Evolutionary conservation across 805 yeast genomes (phyloP).

Genomic region (Saccharomyces cerevisiae): DNA sequence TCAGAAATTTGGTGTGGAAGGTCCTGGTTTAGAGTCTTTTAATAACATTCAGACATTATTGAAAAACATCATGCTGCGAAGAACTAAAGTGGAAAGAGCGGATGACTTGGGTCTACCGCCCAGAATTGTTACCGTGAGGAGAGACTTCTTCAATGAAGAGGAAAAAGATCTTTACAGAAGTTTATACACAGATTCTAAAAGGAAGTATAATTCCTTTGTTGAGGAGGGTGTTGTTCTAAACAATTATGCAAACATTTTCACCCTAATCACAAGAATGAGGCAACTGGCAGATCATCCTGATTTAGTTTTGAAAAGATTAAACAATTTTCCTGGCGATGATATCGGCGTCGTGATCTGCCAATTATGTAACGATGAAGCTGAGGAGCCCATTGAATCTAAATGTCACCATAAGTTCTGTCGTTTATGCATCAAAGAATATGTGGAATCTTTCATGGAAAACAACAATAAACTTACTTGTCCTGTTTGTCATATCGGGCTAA

Average conservation of each 20-base stretch:
- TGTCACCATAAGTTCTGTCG: constrained; percentile 94
- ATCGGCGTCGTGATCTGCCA: constrained; percentile 66
- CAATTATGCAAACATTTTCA: constrained; percentile 94
- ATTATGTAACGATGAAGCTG: constrained; percentile 95
- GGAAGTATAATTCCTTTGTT: constrained; percentile 86
- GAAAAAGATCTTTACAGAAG: constrained; percentile 89
- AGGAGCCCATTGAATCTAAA: constrained; percentile 89
- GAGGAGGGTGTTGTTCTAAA: constrained; percentile 94
- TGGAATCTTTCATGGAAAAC: constrained; percentile 64
- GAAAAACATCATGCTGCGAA: constrained; percentile 77
- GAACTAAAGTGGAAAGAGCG: constrained; percentile 93
- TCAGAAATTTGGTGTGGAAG: constrained; percentile 74
- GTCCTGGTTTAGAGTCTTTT: constrained; percentile 74
- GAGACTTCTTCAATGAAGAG: constrained; percentile 85
- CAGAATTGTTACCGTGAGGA: constrained; percentile 79
- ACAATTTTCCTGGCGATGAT: constrained; percentile 30
- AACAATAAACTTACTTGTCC: constrained; percentile 70
- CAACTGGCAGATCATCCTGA: constrained; percentile 98
- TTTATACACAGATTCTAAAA: constrained; percentile 73
- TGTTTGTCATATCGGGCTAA: constrained; percentile 87
- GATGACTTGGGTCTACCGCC: constrained; percentile 98
- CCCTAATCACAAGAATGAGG: constrained; percentile 93
- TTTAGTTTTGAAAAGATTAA: constrained; percentile 68
- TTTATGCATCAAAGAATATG: constrained; percentile 82
- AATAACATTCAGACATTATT: constrained; percentile 64